Conservation (phyloP, 305 asterid genomes). For the Vinca major region DNA sequence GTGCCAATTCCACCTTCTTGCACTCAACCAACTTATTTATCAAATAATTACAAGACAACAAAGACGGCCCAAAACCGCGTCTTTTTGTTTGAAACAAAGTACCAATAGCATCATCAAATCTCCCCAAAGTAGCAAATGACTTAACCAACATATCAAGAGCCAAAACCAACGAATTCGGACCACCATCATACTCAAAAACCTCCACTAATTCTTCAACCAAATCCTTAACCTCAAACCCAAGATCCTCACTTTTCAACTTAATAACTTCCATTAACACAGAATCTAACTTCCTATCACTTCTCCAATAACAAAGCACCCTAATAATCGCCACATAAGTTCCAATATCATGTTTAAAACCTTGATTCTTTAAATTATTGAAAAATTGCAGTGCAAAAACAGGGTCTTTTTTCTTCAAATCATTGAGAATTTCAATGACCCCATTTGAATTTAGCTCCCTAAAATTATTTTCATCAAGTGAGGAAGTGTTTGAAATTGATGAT, state of each 20-base stretch:
- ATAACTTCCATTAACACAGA: slow-evolving; percentile 41
- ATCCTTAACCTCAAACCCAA: slow-evolving; percentile 37
- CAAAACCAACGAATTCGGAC: slow-evolving; percentile 31
- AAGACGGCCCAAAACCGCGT: slow-evolving; percentile 35
- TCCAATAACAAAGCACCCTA: slow-evolving; percentile 52
- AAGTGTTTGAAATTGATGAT: slow-evolving; percentile 11
- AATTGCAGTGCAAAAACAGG: slow-evolving; percentile 43
- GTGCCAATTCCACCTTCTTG: slow-evolving; percentile 39
- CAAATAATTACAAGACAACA: slow-evolving; percentile 56
- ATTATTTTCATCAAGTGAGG: background rate
- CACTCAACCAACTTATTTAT: slow-evolving; percentile 50
- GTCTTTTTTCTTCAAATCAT: slow-evolving; percentile 35
- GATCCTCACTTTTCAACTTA: slow-evolving; percentile 22
- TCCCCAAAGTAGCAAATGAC: slow-evolving; percentile 43
- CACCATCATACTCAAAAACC: slow-evolving; percentile 39
- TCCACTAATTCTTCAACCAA: slow-evolving; percentile 56
- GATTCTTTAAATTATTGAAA: slow-evolving; percentile 32
- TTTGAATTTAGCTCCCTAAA: slow-evolving; percentile 24
- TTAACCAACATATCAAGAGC: slow-evolving; percentile 56
- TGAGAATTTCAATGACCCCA: slow-evolving; percentile 44
- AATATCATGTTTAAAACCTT: slow-evolving; percentile 45
- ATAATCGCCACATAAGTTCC: slow-evolving; percentile 46
- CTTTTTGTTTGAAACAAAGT: slow-evolving; percentile 33
- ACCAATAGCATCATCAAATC: slow-evolving; percentile 68
- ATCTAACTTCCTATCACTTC: slow-evolving; percentile 40